Evolutionary conservation across 2,329 filamentous ascomycete genomes (phyloP).

Genomic region (Colletotrichum sp.): DNA sequence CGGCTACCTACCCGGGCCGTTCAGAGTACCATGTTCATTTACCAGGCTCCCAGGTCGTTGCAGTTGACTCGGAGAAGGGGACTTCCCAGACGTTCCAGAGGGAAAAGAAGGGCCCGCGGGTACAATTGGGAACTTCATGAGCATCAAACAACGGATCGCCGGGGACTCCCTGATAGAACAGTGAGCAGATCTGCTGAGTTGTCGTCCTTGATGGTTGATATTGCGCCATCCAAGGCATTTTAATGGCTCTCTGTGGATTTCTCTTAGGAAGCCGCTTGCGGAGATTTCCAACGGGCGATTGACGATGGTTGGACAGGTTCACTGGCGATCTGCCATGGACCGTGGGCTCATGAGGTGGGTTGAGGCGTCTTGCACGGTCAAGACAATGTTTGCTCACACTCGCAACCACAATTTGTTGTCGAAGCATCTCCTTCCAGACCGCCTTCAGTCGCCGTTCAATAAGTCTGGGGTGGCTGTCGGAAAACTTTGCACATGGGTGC

Average conservation of each 20-base stretch:
- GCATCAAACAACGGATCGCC: conserved; percentile 17
- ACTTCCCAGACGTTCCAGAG: conserved; percentile 1
- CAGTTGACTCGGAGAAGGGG: conserved; percentile 8
- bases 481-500: conserved; percentile 4
- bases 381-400: not conserved
- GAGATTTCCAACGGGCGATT: conserved; percentile 2
- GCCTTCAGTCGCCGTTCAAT: not conserved
- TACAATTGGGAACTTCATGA: conserved; percentile 19
- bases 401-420: not conserved
- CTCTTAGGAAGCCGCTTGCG: not conserved
- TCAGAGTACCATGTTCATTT: conserved; percentile 6
- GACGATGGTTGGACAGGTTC: not conserved
- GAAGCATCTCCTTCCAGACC: not conserved
- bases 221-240: conserved; percentile 16
- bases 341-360: not conserved
- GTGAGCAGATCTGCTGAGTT: conserved; percentile 7
- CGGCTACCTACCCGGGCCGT: conserved; percentile 21
- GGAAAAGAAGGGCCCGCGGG: not conserved
- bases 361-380: not conserved
- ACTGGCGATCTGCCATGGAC: not conserved
- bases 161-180: conserved; percentile 3
- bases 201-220: conserved; percentile 13
- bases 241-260: conserved; percentile 9
- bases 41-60: conserved; percentile 15
- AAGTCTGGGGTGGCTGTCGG: not conserved